Evolutionary conservation across 2,329 filamentous ascomycete genomes (phyloP).

Genomic region (Neurospora sp.): DNA sequence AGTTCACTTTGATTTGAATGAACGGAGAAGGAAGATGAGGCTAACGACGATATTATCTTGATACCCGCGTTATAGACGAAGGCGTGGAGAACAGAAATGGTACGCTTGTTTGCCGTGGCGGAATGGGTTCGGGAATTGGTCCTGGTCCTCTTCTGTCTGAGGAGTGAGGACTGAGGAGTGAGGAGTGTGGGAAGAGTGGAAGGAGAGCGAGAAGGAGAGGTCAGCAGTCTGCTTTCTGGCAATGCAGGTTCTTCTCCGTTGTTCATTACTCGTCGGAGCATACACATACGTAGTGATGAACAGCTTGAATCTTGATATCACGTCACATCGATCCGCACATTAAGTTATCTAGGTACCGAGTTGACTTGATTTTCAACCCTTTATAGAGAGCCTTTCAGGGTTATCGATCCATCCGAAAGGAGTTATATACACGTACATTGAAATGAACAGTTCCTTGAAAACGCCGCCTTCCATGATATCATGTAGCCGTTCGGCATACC

Average conservation of each 20-base stretch:
- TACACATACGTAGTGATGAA: neutral
- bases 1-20: neutral
- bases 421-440: neutral
- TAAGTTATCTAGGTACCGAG: too few relatives aligned
- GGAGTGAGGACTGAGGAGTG: neutral
- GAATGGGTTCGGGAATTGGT: neutral
- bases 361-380: neutral
- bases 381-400: neutral
- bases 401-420: neutral
- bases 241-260: neutral
- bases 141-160: neutral
- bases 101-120: slow-evolving; percentile 8
- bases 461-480: neutral
- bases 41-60: neutral
- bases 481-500: neutral
- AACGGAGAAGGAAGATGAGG: too few relatives aligned
- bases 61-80: slow-evolving; percentile 3
- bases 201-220: neutral
- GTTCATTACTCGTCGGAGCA: neutral
- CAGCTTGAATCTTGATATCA: neutral
- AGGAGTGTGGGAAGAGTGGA: neutral
- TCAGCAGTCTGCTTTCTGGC: neutral
- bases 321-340: neutral
- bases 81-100: slow-evolving; percentile 13
- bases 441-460: neutral